These are phyloP conservation scores for Exophiala sp. DNA, from an alignment of 2,329 filamentous ascomycete genomes.

Conservation along the genomic window DNA sequence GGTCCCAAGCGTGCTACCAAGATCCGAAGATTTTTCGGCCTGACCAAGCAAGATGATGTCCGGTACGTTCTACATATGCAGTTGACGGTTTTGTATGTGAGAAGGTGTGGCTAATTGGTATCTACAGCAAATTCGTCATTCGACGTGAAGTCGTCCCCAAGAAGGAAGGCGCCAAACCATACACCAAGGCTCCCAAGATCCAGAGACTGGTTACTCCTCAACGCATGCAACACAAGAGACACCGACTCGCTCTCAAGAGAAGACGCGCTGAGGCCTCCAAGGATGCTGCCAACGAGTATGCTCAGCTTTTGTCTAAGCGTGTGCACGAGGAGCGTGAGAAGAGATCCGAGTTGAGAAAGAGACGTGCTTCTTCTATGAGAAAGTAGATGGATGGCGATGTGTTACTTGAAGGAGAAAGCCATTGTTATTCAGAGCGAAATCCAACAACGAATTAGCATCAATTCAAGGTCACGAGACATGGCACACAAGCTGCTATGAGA, in stretches of 20 bases:
- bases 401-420: neutral
- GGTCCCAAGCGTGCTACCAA: constrained; percentile 99
- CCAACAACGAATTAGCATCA: neutral
- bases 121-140: constrained; percentile 99
- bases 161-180: constrained; percentile 94
- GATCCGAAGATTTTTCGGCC: constrained; percentile 99
- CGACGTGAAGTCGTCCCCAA: constrained; percentile 96
- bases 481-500: neutral
- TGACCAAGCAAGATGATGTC: constrained; percentile 99
- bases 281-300: constrained; percentile 98
- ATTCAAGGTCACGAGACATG: neutral
- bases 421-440: neutral
- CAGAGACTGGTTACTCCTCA: constrained; percentile 99
- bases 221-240: constrained; percentile 99
- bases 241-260: constrained; percentile 96
- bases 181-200: constrained; percentile 99
- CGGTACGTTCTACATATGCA: constrained; percentile 51
- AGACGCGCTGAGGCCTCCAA: constrained; percentile 95
- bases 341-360: constrained; percentile 93
- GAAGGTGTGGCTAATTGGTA: constrained; percentile 39
- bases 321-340: constrained; percentile 92
- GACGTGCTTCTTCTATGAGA: constrained; percentile 94
- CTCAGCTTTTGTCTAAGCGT: constrained; percentile 93
- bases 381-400: no score
- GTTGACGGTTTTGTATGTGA: constrained; percentile 38